Evolutionary conservation across 2,329 filamentous ascomycete genomes (phyloP).

Genomic region (Fusarium fujikuroi): DNA sequence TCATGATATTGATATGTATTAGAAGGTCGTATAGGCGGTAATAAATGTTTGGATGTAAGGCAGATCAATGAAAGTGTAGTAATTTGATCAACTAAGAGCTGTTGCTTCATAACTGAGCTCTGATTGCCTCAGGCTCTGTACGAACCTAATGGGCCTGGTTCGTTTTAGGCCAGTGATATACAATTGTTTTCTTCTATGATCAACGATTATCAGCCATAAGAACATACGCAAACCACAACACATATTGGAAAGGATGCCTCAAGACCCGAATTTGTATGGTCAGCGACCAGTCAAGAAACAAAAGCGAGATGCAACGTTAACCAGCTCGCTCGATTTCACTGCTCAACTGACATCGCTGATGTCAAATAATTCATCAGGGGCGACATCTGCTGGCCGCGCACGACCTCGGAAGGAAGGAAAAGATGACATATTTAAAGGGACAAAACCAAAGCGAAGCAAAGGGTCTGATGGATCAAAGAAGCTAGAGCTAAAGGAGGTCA

Average conservation of each 20-base stretch:
- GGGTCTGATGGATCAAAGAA: slow-evolving; percentile 55
- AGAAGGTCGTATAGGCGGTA: not conserved
- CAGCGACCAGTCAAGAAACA: slow-evolving; percentile 75
- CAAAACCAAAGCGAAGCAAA: slow-evolving; percentile 42
- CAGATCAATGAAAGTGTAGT: not conserved
- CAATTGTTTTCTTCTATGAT: slow-evolving; percentile 1
- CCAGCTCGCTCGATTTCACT: slow-evolving; percentile 83
- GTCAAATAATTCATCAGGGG: slow-evolving; percentile 59
- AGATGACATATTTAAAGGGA: slow-evolving; percentile 57
- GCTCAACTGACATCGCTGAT: slow-evolving; percentile 88
- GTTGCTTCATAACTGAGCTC: not conserved
- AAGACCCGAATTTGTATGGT: slow-evolving; percentile 81
- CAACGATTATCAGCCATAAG: not conserved
- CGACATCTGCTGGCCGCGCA: slow-evolving; percentile 53
- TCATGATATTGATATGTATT: not conserved
- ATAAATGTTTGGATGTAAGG: not conserved
- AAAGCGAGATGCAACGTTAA: slow-evolving; percentile 75
- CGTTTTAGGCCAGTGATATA: not conserved
- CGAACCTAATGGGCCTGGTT: not conserved
- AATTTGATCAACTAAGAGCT: not conserved
- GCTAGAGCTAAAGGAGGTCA: slow-evolving; percentile 62
- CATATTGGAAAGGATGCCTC: slow-evolving; percentile 59
- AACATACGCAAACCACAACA: not conserved
- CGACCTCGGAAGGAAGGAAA: slow-evolving; percentile 60
- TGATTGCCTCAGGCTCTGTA: slow-evolving; percentile 44